Percentiles rank a stretch among this genome's conserved stretches.
These are phyloP conservation scores for Coemansia sp. DNA, from an alignment of 192 early-diverging fungal genomes.

Conservation along the genomic window DNA sequence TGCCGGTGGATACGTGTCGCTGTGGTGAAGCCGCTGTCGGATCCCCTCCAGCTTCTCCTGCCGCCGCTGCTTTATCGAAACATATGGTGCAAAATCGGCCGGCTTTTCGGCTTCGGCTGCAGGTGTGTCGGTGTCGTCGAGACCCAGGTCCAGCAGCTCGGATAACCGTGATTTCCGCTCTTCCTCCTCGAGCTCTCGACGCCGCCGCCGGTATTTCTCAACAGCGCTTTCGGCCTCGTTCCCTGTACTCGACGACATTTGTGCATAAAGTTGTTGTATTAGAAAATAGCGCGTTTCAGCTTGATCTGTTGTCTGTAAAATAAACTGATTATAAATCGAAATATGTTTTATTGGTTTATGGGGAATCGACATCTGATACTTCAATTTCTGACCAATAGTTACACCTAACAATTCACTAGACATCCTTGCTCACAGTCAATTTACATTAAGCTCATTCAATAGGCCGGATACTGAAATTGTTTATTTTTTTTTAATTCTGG, in stretches of 20 bases:
- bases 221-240: conserved; percentile 8
- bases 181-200: conserved; percentile 38
- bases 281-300: neutral
- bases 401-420: too few species aligned
- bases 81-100: neutral
- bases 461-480: too few species aligned
- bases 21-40: conserved; percentile 15
- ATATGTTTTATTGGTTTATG: too few species aligned
- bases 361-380: too few species aligned
- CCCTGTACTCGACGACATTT: neutral
- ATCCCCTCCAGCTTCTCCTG: conserved; percentile 26
- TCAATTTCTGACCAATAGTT: too few species aligned
- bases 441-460: too few species aligned
- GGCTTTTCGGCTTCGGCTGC: neutral
- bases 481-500: too few species aligned
- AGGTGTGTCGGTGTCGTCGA: neutral
- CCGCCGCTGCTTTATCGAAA: conserved; percentile 28
- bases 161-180: conserved; percentile 12
- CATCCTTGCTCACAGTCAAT: too few species aligned
- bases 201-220: conserved; percentile 44
- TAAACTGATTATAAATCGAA: neutral
- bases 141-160: neutral
- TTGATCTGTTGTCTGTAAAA: neutral
- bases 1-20: neutral
- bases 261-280: too few species aligned